These are phyloP conservation scores for Naganishia sp. DNA, from an alignment of 1,284 basidiomycete species.

Conservation along the genomic window DNA sequence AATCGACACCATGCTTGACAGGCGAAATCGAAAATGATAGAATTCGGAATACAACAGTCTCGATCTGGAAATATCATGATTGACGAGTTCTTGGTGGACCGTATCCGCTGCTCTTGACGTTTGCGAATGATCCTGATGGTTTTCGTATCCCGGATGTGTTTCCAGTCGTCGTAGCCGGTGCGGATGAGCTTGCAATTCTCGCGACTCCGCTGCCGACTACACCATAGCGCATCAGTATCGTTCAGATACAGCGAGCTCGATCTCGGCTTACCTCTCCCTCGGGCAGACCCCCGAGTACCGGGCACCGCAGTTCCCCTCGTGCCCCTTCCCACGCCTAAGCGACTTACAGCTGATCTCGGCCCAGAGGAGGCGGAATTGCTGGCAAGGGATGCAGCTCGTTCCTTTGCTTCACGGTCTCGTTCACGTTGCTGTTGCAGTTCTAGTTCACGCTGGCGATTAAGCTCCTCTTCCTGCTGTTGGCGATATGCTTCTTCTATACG, in stretches of 20 bases:
- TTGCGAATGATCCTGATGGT: slow-evolving; percentile 38
- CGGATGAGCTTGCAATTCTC: slow-evolving; percentile 23
- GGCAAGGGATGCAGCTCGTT: slow-evolving; percentile 14
- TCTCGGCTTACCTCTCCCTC: slow-evolving; percentile 33
- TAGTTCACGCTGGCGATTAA: slow-evolving; percentile 29
- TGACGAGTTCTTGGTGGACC: slow-evolving; percentile 38
- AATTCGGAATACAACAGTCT: too few relatives aligned
- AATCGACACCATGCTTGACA: neutral
- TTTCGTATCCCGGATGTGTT: slow-evolving; percentile 33
- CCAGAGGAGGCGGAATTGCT: slow-evolving; percentile 16
- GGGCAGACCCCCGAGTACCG: slow-evolving; percentile 15
- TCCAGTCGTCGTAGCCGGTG: slow-evolving; percentile 23
- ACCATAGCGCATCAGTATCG: neutral
- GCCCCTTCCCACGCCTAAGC: slow-evolving; percentile 20
- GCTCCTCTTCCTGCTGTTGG: slow-evolving; percentile 37
- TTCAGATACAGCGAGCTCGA: neutral
- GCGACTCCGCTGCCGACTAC: slow-evolving; percentile 18
- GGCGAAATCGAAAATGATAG: slow-evolving; percentile 6
- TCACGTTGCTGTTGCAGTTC: slow-evolving; percentile 28
- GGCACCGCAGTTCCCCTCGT: slow-evolving; percentile 23
- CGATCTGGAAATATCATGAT: too few relatives aligned
- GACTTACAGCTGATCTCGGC: slow-evolving; percentile 12
- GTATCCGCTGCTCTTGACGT: slow-evolving; percentile 52
- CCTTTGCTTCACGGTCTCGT: slow-evolving; percentile 26
- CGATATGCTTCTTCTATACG: slow-evolving; percentile 34